phyloP scores from a whole-genome alignment of 1,284 basidiomycete genomes.

The Ceratobasidium sp. region DNA sequence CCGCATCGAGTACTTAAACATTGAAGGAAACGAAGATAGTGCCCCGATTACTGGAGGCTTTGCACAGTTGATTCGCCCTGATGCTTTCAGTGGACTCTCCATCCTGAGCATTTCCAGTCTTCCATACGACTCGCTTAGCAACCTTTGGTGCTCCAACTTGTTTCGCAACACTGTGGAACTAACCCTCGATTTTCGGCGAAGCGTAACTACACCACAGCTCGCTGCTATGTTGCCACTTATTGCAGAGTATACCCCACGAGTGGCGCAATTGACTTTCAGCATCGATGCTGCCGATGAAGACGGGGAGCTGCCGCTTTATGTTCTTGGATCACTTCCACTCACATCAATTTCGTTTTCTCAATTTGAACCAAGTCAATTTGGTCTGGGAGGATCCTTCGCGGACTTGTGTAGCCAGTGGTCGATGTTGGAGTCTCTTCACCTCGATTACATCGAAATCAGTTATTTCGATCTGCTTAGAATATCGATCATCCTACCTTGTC shows the following conservation, averaged over 20 bases:
- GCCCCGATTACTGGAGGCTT: not conserved
- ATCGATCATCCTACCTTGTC: not conserved
- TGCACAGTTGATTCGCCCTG: too few relatives aligned
- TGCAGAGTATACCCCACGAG: not conserved
- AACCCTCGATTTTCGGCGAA: not conserved
- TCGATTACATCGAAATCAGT: not conserved
- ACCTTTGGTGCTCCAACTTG: not conserved
- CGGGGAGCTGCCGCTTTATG: not conserved
- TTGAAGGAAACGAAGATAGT: not conserved
- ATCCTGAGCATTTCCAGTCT: not conserved
- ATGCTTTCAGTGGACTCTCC: not conserved
- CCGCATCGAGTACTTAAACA: not conserved
- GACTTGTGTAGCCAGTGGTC: not conserved
- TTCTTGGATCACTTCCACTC: not conserved
- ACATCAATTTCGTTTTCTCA: not conserved
- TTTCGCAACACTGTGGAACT: not conserved
- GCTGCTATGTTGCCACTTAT: not conserved
- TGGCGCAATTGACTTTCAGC: not conserved
- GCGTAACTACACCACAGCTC: not conserved
- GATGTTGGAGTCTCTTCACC: not conserved
- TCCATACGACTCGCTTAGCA: not conserved
- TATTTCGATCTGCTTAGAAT: not conserved
- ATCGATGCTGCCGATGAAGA: not conserved
- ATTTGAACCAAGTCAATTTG: not conserved
- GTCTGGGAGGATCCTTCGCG: not conserved